Evolutionary conservation across 2,329 filamentous ascomycete genomes (phyloP), one percentile per base, ranked within the genome.

Genomic region (Ophiocordyceps australis): DNA sequence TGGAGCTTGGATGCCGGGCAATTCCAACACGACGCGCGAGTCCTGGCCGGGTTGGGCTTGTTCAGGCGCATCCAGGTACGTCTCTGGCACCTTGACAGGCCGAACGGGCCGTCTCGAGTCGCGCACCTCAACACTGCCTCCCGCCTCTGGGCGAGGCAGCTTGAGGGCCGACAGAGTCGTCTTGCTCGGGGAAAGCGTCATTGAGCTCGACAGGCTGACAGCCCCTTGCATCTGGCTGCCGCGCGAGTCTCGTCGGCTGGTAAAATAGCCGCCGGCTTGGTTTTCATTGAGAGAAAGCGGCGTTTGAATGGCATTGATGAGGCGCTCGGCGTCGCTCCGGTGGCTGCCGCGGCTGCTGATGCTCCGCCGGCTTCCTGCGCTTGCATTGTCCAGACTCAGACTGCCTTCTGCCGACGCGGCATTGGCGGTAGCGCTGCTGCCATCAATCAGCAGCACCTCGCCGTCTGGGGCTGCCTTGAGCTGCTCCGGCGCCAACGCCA

Each of bases 251-350:
- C 22, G 21, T 4, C 31, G 32, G 2, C 32, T 31, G 1, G 17
- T 7, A 2, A 47, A 41, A 8, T 44, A 42, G 14, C 54, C n/a
- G n/a, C n/a, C 52, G 0, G 17, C 28, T 10, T 55, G 54, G 10
- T 35, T 40, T 0, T 49, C 45, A 5, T 53, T 48, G 1, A 60
- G 36, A 3, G 49, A 42, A 2, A 68, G 46, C 0, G 74, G 65
- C 9, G 65, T 70, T 37, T 74, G 65, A 3, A 82, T 76, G 3
- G 74, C 75, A 39, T 79, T 65, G 14, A 81, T 80, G 9, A 82
- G 52, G 16, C 75, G 57, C 32, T 81, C 75, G 0, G 75, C 71
- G 35, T 80, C 72, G 34, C 70, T 69, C 20, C 43, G 51, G 11
- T 36, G 43, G 24, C 57, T 63, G 20, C 32, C 46, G 14, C 44